Evolutionary conservation across 2,329 filamentous ascomycete genomes (phyloP).

Genomic region (Scedosporium apiospermum): DNA sequence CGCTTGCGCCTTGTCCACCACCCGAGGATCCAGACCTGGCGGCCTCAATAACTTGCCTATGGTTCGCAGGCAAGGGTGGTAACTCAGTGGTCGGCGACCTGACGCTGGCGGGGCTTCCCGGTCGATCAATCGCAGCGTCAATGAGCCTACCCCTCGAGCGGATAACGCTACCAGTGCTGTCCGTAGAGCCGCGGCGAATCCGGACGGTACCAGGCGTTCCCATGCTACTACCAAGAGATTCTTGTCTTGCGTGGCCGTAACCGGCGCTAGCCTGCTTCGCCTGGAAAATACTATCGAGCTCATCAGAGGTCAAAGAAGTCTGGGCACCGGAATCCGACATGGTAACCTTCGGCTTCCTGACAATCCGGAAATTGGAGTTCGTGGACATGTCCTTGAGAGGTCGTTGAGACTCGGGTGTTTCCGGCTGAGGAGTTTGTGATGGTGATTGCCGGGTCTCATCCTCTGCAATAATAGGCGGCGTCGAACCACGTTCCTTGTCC

Average conservation of each 20-base stretch:
- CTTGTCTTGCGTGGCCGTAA: constrained; percentile 23
- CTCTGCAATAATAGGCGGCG: constrained; percentile 43
- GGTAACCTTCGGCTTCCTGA: constrained; percentile 22
- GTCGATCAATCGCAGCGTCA: constrained; percentile 41
- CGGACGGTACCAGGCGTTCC: constrained; percentile 31
- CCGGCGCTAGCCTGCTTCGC: constrained; percentile 30
- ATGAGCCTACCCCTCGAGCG: constrained; percentile 26
- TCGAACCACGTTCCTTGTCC: constrained; percentile 1
- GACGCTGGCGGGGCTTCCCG: constrained; percentile 64
- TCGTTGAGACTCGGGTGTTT: constrained; percentile 44
- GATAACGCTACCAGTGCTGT: constrained; percentile 36
- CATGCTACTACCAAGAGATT: constrained; percentile 24
- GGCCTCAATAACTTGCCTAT: constrained; percentile 76
- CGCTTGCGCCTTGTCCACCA: constrained; percentile 22
- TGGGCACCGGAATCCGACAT: constrained; percentile 48
- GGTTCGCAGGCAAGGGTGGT: constrained; percentile 74
- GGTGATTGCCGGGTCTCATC: constrained; percentile 52
- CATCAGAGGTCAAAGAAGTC: constrained; percentile 71
- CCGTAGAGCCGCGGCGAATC: constrained; percentile 33
- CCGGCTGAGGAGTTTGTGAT: constrained; percentile 26
- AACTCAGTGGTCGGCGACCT: constrained; percentile 29
- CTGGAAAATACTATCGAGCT: constrained; percentile 67
- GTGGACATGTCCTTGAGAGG: constrained; percentile 55
- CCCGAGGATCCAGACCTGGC: constrained; percentile 51
- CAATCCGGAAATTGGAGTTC: constrained; percentile 36